These are phyloP conservation scores for Musa beccarii DNA, from an alignment of 176 grass and related monocot genomes.

Conservation along the genomic window DNA sequence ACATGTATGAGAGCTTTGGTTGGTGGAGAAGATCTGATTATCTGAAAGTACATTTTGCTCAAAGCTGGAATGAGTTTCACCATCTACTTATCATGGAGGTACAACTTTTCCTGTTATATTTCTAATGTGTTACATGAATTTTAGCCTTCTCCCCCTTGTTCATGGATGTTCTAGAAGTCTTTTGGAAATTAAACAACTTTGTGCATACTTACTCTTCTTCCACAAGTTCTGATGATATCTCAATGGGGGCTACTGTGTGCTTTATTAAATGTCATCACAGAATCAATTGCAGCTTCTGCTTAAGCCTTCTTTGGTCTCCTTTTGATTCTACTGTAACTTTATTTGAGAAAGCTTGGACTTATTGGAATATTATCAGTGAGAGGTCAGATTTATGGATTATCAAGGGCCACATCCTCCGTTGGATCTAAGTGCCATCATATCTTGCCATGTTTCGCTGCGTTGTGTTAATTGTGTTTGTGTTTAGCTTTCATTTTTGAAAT, in stretches of 20 bases:
- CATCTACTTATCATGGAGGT: slow-evolving; percentile 99
- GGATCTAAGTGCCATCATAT: background rate
- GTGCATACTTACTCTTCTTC: background rate
- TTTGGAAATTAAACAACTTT: background rate
- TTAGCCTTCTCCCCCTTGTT: background rate
- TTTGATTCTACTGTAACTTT: background rate
- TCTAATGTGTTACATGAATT: background rate
- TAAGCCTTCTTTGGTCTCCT: background rate
- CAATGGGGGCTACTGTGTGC: background rate
- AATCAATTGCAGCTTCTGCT: background rate
- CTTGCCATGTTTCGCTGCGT: background rate
- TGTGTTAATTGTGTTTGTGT: background rate
- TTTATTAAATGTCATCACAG: background rate
- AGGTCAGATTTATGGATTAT: background rate
- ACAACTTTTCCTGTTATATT: slow-evolving; percentile 5
- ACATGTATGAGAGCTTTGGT: slow-evolving; percentile 91
- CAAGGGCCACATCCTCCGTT: background rate
- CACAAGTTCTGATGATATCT: background rate
- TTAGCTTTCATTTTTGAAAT: background rate
- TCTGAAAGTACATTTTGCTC: slow-evolving; percentile 92
- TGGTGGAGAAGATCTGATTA: slow-evolving; percentile 87
- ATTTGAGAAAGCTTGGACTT: background rate
- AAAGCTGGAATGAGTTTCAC: slow-evolving; percentile 92
- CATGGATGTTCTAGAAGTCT: background rate
- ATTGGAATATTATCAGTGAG: background rate